phyloP scores from a whole-genome alignment of 1,284 basidiomycete genomes.

The Peniophora sp. region DNA sequence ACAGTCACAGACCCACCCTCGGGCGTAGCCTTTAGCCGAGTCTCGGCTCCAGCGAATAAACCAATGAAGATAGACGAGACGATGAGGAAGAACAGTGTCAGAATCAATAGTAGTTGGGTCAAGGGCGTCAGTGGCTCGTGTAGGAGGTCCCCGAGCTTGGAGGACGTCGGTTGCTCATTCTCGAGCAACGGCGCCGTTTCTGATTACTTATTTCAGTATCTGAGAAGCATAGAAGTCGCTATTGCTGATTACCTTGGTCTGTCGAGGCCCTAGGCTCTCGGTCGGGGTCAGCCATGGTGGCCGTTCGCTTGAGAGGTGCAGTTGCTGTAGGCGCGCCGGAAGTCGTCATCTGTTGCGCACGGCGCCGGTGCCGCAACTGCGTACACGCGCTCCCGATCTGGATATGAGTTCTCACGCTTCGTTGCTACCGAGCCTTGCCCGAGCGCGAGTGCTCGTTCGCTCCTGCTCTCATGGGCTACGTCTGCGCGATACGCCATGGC shows the following conservation, averaged over 20 bases:
- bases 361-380: too few species aligned
- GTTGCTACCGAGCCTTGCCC: too few species aligned
- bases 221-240: not conserved
- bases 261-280: conserved; percentile 19
- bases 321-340: too few species aligned
- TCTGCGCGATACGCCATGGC: too few species aligned
- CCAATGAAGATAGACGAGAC: conserved; percentile 85
- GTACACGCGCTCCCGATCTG: too few species aligned
- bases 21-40: conserved; percentile 40
- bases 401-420: too few species aligned
- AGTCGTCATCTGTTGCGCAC: too few species aligned
- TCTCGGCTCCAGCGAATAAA: conserved; percentile 82
- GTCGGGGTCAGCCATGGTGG: conserved; percentile 3
- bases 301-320: too few species aligned
- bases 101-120: conserved; percentile 73
- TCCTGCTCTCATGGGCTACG: too few species aligned
- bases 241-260: conserved; percentile 16
- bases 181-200: conserved; percentile 50
- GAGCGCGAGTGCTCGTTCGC: too few species aligned
- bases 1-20: conserved; percentile 11
- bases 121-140: conserved; percentile 79
- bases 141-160: conserved; percentile 43
- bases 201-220: conserved; percentile 16
- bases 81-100: conserved; percentile 73
- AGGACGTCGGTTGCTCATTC: conserved; percentile 18